Evolutionary conservation across 768 basidiomycete species (phyloP).

Genomic region (Suillus alpinus): DNA sequence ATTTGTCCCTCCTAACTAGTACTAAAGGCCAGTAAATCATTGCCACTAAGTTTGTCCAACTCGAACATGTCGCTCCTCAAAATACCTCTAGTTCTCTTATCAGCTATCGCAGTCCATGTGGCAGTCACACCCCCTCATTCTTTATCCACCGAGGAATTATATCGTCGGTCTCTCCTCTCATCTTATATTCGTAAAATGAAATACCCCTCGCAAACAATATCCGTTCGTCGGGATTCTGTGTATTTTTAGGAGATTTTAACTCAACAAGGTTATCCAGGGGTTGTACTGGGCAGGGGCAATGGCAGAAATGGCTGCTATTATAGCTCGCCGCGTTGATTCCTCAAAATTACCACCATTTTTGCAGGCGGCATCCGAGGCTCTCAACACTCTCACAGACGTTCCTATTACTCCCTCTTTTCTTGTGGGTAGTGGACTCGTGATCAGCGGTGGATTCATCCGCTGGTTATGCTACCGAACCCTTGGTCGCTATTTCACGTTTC

Average conservation of each 20-base stretch:
- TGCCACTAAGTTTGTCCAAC: not conserved
- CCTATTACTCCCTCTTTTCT: conserved; percentile 10
- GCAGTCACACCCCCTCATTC: conserved; percentile 46
- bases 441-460: conserved; percentile 9
- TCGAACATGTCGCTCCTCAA: conserved; percentile 31
- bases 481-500: conserved; percentile 18
- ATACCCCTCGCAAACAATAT: not conserved
- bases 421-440: conserved; percentile 11
- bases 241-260: not conserved
- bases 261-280: not conserved
- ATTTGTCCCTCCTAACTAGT: not conserved
- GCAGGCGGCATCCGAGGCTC: not conserved
- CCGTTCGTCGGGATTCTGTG: not conserved
- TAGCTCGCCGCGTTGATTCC: not conserved
- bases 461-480: conserved; percentile 16
- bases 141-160: conserved; percentile 29
- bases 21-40: not conserved
- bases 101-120: conserved; percentile 40
- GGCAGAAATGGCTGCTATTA: conserved; percentile 4
- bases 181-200: not conserved
- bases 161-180: not conserved
- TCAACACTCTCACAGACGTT: not conserved
- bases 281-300: conserved; percentile 1
- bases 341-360: not conserved
- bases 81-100: conserved; percentile 40